These are phyloP conservation scores for Platanthera guangdongensis DNA, from an alignment of 106 monocot species.

Conservation along the genomic window DNA sequence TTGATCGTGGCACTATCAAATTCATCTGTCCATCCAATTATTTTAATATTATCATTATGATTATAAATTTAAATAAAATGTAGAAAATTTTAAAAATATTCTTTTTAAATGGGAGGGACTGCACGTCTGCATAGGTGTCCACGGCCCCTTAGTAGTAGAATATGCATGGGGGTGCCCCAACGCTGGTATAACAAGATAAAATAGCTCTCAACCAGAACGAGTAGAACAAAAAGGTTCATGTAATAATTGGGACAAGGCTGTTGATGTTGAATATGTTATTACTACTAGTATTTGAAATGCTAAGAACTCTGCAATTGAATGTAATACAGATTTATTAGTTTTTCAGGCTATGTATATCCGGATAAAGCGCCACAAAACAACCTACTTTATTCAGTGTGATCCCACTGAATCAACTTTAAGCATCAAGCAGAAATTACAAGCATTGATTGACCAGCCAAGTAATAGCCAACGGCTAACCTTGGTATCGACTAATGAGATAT, in stretches of 20 bases:
- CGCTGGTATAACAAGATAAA: too few species aligned
- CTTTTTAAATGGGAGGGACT: too few species aligned
- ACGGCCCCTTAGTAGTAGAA: too few species aligned
- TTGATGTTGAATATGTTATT: not conserved
- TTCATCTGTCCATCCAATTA: too few species aligned
- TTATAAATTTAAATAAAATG: too few species aligned
- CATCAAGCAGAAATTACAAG: conserved; percentile 83
- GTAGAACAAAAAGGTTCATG: too few species aligned
- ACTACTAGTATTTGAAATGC: not conserved
- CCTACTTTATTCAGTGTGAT: conserved; percentile 93
- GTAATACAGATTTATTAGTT: not conserved
- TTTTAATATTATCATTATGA: too few species aligned
- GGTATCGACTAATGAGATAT: conserved; percentile 48
- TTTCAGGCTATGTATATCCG: conserved; percentile 93
- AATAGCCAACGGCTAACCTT: conserved; percentile 59
- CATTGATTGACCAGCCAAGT: conserved; percentile 52
- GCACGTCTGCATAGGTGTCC: too few species aligned
- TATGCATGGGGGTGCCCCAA: too few species aligned
- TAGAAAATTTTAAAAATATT: too few species aligned
- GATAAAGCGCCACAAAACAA: conserved; percentile 84
- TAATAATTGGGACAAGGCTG: not conserved
- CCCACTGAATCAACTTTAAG: conserved; percentile 79
- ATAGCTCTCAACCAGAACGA: too few species aligned
- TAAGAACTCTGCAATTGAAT: not conserved
- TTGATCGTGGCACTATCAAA: too few species aligned